These are phyloP conservation scores for Calcarisporium arbuscula DNA, from an alignment of 2,329 filamentous ascomycete genomes.

Conservation along the genomic window DNA sequence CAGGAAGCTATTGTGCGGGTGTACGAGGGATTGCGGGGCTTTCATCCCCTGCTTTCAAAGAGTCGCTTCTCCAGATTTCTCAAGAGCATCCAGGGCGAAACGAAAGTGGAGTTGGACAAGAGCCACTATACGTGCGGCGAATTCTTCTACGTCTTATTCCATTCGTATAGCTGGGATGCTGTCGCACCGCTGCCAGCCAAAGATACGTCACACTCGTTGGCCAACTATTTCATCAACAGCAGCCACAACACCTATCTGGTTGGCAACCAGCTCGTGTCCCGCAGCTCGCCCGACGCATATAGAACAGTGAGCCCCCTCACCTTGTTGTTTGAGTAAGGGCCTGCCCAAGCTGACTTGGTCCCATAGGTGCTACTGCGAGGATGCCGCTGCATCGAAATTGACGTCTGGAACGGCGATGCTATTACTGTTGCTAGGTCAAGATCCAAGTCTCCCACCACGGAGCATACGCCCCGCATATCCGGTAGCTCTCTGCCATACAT, in stretches of 20 bases:
- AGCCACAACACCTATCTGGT: constrained; percentile 92
- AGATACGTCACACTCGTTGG: constrained; percentile 63
- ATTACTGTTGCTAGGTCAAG: constrained; percentile 23
- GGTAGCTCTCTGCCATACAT: constrained; percentile 39
- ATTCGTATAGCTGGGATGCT: constrained; percentile 37
- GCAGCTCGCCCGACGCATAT: constrained; percentile 72
- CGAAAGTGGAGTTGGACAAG: constrained; percentile 24
- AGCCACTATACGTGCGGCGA: constrained; percentile 39
- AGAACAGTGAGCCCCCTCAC: constrained; percentile 51
- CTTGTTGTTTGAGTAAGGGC: too few species aligned
- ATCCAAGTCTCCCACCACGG: constrained; percentile 30
- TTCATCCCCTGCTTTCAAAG: constrained; percentile 21
- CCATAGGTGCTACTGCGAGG: constrained; percentile 62
- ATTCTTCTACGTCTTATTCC: constrained; percentile 45
- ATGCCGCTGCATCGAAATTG: constrained; percentile 89
- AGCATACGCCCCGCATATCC: constrained; percentile 42
- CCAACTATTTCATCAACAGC: constrained; percentile 89
- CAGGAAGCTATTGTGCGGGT: constrained; percentile 40
- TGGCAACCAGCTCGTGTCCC: constrained; percentile 77
- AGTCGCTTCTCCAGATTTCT: constrained; percentile 43
- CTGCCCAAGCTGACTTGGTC: too few species aligned
- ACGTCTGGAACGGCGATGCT: constrained; percentile 78
- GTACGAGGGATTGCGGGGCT: constrained; percentile 38
- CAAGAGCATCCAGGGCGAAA: constrained; percentile 41
- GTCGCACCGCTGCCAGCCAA: constrained; percentile 37